Conservation (phyloP, 257 asterid genomes). For the Avicennia marina region DNA sequence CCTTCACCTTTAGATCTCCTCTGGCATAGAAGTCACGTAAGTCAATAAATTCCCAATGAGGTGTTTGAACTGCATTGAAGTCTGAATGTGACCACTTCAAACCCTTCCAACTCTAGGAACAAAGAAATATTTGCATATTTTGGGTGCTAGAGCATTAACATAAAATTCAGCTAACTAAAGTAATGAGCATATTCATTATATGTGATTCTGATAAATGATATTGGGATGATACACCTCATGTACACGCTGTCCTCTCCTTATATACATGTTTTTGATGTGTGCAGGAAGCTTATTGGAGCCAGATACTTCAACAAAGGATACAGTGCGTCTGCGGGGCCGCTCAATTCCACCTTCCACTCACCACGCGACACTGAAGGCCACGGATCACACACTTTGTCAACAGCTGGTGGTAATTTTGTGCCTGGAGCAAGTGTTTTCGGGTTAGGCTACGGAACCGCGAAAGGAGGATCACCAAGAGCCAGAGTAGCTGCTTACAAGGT, state of each 20-base stretch:
- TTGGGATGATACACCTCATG: too few species aligned
- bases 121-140: too few species aligned
- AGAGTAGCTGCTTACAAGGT: slow-evolving; percentile 92
- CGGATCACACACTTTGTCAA: slow-evolving; percentile 90
- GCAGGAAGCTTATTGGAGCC: slow-evolving; percentile 93
- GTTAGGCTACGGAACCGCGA: slow-evolving; percentile 82
- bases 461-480: slow-evolving; percentile 91
- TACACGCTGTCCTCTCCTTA: not conserved
- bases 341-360: slow-evolving; percentile 51
- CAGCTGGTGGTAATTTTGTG: slow-evolving; percentile 84
- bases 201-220: too few species aligned
- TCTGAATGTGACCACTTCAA: too few species aligned
- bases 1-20: too few species aligned
- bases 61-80: too few species aligned
- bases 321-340: slow-evolving; percentile 50
- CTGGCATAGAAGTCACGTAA: too few species aligned
- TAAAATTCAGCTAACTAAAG: too few species aligned
- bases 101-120: too few species aligned
- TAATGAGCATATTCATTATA: too few species aligned
- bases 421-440: slow-evolving; percentile 67
- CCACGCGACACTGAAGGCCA: slow-evolving; percentile 84
- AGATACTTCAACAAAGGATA: slow-evolving; percentile 85
- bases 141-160: too few species aligned
- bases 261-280: slow-evolving; percentile 10
- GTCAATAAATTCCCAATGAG: too few species aligned